Evolutionary conservation across 768 basidiomycete species (phyloP).

Genomic region (Mycena latifolia): DNA sequence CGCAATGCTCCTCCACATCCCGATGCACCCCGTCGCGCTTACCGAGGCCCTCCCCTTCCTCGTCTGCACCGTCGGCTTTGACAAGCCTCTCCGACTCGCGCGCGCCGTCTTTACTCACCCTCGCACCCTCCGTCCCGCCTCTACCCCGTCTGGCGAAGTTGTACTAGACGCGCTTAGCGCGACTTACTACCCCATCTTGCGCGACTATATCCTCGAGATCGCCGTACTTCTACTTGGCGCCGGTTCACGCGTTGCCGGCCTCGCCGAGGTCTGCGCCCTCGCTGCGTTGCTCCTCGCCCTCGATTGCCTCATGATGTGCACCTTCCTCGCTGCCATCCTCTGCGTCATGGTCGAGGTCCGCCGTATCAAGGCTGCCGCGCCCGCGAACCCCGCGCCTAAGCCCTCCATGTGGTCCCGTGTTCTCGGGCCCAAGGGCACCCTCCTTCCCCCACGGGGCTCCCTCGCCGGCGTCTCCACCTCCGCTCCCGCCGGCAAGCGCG

Average conservation of each 20-base stretch:
- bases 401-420: conserved; percentile 16
- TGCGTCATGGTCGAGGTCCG: conserved; percentile 97
- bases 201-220: conserved; percentile 95
- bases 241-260: conserved; percentile 86
- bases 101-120: conserved; percentile 80
- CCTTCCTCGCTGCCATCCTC: conserved; percentile 90
- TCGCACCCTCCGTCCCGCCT: conserved; percentile 42
- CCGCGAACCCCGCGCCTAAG: conserved; percentile 46
- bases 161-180: conserved; percentile 86
- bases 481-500: neutral
- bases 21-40: conserved; percentile 92
- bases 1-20: conserved; percentile 79
- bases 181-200: conserved; percentile 86
- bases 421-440: conserved; percentile 32
- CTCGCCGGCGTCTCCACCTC: neutral
- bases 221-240: conserved; percentile 91
- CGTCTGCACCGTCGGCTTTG: conserved; percentile 97
- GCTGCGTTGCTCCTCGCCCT: conserved; percentile 89
- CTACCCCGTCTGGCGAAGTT: conserved; percentile 78
- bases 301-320: conserved; percentile 91
- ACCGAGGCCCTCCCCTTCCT: conserved; percentile 98
- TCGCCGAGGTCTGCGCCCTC: conserved; percentile 94
- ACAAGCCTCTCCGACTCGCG: conserved; percentile 95
- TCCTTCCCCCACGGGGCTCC: conserved; percentile 29
- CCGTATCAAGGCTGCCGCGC: conserved; percentile 65